Evolutionary conservation across 1,284 basidiomycete species (phyloP), one percentile per base, ranked within the genome.

Genomic region (Trichosporon coremiiforme): DNA sequence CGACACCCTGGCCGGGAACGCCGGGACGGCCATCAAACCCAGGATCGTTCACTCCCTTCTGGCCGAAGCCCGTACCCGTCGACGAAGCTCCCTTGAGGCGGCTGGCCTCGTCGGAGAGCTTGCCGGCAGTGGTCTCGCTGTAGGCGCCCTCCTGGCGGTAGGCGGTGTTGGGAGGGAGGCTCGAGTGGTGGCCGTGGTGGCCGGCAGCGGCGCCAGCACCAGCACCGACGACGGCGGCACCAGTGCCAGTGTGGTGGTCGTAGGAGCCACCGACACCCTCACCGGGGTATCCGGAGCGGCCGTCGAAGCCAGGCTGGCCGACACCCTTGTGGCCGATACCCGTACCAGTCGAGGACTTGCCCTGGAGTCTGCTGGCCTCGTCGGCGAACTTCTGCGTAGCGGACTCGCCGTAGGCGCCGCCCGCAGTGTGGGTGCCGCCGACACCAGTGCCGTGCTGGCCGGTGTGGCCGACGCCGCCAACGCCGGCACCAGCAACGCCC

Each of bases 161-260:
- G 55, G 25, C 53, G 25, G 53, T 55, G 20, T 29, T 12, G n/a
- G 53, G 25, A n/a, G 53, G 20, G 22, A 25, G 4, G 53, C 25
- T 12, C 22, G 20, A 55, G 53, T 57, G 55, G 25, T 57, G 55
- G 50, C 50, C 50, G 55, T 57, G 55, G 55, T 57, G 55, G 22
- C 55, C 55, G n/a, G 55, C 55, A 31, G 55, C 55, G 55, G 55
- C 55, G 29, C 55, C 55, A 9, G 55, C 55, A 17, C 55, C 55
- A 29, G 55, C 55, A 31, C 55, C 55, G 55, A 57, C 55, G 29
- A 57, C 29, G 15, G 55, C 55, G 55, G 55, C 25, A 10, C 57
- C 57, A 35, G 57, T 60, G 57, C 57, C 57, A 13, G 57, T n/a
- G 57, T 31, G 29, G 29, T 31, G 31, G 47, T 20, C 47, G 45